Evolutionary conservation across 2,329 filamentous ascomycete genomes (phyloP), one percentile per base, ranked within the genome.

Genomic region (Scedosporium aurantiacum): DNA sequence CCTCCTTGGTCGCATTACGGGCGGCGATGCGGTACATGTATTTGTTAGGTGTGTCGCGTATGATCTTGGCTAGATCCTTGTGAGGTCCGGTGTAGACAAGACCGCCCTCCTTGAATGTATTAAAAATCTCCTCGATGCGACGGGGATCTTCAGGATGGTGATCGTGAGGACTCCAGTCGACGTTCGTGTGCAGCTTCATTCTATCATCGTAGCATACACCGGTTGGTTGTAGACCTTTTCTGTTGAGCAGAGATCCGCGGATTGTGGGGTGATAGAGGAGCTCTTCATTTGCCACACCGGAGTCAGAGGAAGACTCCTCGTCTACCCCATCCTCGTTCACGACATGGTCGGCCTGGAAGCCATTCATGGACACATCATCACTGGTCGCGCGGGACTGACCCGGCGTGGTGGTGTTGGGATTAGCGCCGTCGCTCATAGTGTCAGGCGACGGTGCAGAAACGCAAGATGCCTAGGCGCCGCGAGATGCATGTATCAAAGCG

Each of bases 121-220:
- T 88, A 80, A 94, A 96, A 66, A 99, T 99, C 68, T 90, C 88
- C 68, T 92, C 90, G 63, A 99, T 97, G 14, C 94, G 86, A 28
- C 91, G 82, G 1, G 94, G 94, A 68, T 99, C 94, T 73, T 99
- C 94, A 0, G 94, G 94, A 69, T 99, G 94, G 59, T 95, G 87
- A 23, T 93, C 88, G 57, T 86, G 82, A 1, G 82, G 80, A 18
- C 82, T 84, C 69, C 85, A 87, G 70, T 90, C 86, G 16, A 90
- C 86, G 70, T 97, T 96, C 61, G 91, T 89, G 71, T 99, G 94
- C 63, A 95, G 88, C 63, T 94, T 91, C 94, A 99, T 99, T 37
- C 93, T 85, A 62, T 90, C 86, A 75, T 99, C 94, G 71, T 97
- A 99, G 66, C 90, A 93, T 64, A 88, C 85, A 3, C 90, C 90